Evolutionary conservation across 1,284 basidiomycete species (phyloP), one percentile per base, ranked within the genome.

Genomic region (Cutaneotrichosporon sp.): DNA sequence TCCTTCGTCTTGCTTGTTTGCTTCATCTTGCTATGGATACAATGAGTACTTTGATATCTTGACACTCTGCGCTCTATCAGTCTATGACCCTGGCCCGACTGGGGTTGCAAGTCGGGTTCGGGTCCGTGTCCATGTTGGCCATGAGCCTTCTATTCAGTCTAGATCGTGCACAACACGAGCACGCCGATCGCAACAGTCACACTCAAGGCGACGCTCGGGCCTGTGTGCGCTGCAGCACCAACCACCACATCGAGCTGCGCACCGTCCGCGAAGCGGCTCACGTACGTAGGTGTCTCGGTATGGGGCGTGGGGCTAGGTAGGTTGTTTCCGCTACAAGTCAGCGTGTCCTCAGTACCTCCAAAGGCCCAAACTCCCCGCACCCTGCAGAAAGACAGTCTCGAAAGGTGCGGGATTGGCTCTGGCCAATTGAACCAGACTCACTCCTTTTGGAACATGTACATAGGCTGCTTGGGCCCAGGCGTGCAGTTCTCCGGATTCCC

Each of bases 401-500:
- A 34, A 32, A 11, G 53, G n/a, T n/a, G 34, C 46, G 30, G 40
- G 10, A 5, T 42, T 9, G 11, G 40, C 40, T 16, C 11, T 5
- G 40, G 40, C 40, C 14, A 6, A 13, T 18, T 42, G 40, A 18
- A 42, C 11, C 32, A 31, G 13, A 63, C 62, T 63, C 51, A 63
- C 63, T 50, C 60, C 50, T 46, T 52, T 56, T 50, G 38, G 40
- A 18, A 63, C n/a, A 63, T 32, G 56, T 63, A 68, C 63, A 68
- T 63, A 32, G 61, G 61, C 62, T 64, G 62, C 60, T 67, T 65
- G 11, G 76, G 69, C 5, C 73, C 74, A 49, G 69, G 69, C 52
- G 78, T 69, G 59, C 79, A 81, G 5, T 61, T 66, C 26, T 53
- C 49, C n/a, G 70, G 56, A 57, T 76, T 69, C 52, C 57, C 65